Evolutionary conservation across 164 flowering plant genomes (phyloP), one percentile per base, ranked within the genome.

Genomic region (Liquidambar formosana): DNA sequence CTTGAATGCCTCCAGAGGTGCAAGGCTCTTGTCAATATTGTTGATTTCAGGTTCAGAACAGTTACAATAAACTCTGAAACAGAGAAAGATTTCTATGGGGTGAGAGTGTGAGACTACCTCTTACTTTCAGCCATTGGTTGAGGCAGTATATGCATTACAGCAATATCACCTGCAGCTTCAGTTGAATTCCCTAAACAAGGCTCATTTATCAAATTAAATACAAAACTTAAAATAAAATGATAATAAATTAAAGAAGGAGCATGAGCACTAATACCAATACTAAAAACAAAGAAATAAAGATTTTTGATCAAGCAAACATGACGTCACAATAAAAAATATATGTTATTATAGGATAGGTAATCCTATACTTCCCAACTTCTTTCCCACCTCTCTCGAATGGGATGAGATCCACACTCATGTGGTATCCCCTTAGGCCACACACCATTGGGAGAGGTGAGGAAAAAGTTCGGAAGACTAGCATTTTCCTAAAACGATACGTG

Each of bases 81-180:
- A 47, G 23, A 43, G 14, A 15, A 49, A 51, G 41, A 49, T 45
- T 19, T 51, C 43, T 12, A n/a, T 19, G 18, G 47, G 11, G 61
- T 72, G 61, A 33, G 43, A 38, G 47, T 11, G 61, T 72, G 61
- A 33, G 43, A 38, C 48, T 82, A 91, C 98, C 98, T 92, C 79
- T 84, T 88, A 68, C 82, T 83, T 77, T 89, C 98, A 73, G 90
- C 88, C 23, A 78, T 65, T 64, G 95, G 99, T 76, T 89, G 99
- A 60, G 91, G 93, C 71, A 88, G 71, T 65, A 87, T 72, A 61
- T 72, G 71, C 53, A 70, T 62, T 13, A 90, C 88, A 52, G 91
- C 79, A 75, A 65, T 56, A 58, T 80, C 85, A 69, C 67, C 83
- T 62, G 79, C 77, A 22, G 47, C 83, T 71, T 88, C 90, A 68